Base-by-base conservation (phyloP, 116 monocot species). In the Posidonia oceanica region DNA sequence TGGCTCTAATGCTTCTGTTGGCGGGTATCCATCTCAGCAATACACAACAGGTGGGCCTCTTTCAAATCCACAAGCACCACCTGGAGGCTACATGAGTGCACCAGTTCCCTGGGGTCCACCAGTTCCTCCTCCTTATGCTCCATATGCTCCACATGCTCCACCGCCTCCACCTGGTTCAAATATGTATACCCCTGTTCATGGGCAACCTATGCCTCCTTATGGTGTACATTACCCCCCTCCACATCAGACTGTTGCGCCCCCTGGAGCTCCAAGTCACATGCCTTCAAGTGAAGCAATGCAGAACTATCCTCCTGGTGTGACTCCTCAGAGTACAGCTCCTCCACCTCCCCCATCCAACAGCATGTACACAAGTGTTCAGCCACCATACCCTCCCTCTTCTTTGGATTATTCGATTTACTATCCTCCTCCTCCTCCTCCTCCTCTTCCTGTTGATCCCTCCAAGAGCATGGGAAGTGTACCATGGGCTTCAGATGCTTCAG, bases 91-190 rank as follows among this genome's bases (percentile, higher is more conserved):
- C 70, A 64, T 52, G 18, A 61, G 70, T 67, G 73, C 87, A 6
- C 87, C 85, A 18, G 76, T 76, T 62, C 88, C 85, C 15, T 88
- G 88, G 86, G 87, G 82, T 1, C 88, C 80, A 21, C 85, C 91
- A 3, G 61, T 72, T 67, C 86, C 90, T 55, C 83, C 85, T 58
- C 74, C 84, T 41, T 91, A 91, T 79, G 77, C 82, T 36, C 52
- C 83, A 22, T 94, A 94, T 80, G 75, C 84, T n/a, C 82, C 84
- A 14, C 84, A 94, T 80, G 75, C 84, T n/a, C 82, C 84, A 14
- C 84, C 86, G 36, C 89, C 88, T 5, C 89, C 90, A 37, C 89
- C 90, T 65, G 87, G 87, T 77, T 84, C 91, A 36, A 79, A 40
- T 72, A 74, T 84, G 74, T 89, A 94, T 69, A 76, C 84, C 29